Percentiles rank a stretch among this genome's conserved stretches.
Evolutionary conservation across 2,329 filamentous ascomycete species (phyloP).

Genomic region (Coniochaeta hoffmannii): DNA sequence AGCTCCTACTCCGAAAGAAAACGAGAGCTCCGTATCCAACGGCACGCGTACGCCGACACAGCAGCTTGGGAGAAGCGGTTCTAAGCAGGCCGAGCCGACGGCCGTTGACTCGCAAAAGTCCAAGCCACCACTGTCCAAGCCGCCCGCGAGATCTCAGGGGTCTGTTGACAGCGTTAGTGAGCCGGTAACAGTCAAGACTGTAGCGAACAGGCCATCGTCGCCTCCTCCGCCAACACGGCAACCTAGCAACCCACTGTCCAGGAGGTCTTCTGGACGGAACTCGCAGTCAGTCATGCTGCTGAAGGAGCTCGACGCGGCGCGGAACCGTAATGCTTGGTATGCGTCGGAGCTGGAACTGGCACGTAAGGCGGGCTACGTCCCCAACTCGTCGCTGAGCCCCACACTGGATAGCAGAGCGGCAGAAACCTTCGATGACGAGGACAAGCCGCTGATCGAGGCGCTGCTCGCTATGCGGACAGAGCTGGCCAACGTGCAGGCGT

Average conservation of each 20-base stretch:
- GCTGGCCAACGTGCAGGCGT: constrained; percentile 78
- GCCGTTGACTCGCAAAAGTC: constrained; percentile 12
- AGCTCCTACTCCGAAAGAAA: constrained; percentile 23
- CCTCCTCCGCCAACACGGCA: constrained; percentile 52
- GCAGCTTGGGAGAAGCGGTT: constrained; percentile 26
- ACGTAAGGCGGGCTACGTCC: constrained; percentile 78
- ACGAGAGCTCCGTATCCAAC: constrained; percentile 46
- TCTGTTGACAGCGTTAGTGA: constrained; percentile 65
- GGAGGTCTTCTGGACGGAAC: constrained; percentile 54
- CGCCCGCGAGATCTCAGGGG: constrained; percentile 46
- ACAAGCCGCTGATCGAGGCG: constrained; percentile 86
- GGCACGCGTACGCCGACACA: constrained; percentile 60
- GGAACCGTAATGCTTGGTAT: constrained; percentile 92
- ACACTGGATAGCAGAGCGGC: constrained; percentile 67
- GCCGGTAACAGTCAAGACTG: constrained; percentile 35
- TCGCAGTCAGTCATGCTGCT: constrained; percentile 66
- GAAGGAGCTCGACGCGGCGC: constrained; percentile 78
- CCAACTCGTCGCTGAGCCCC: constrained; percentile 62
- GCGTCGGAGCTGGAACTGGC: constrained; percentile 90
- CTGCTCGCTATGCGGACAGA: constrained; percentile 87
- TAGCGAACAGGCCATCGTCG: constrained; percentile 40
- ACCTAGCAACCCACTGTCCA: constrained; percentile 48
- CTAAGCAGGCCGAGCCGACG: constrained; percentile 28
- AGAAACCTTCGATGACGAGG: constrained; percentile 84
- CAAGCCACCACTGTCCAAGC: constrained; percentile 23